A percentile compares a stretch with the other conserved stretches of the same genome.
Conservation (phyloP, 1,284 basidiomycete species). For the Trametes sp. region DNA sequence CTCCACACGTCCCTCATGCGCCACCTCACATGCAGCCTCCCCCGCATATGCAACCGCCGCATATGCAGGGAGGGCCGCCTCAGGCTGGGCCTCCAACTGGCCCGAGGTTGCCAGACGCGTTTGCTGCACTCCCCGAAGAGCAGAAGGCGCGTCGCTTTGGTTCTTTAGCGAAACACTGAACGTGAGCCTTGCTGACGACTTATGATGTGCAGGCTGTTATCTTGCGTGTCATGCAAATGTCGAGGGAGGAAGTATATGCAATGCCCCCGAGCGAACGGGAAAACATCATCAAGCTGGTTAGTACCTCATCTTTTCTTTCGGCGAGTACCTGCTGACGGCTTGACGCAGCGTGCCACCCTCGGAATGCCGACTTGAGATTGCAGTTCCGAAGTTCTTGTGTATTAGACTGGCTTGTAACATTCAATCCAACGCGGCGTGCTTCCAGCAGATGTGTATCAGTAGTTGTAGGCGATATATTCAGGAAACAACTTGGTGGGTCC, state of each 20-base stretch:
- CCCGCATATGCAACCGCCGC: conserved; percentile 28
- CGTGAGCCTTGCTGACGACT: neutral
- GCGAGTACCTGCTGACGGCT: conserved; percentile 13
- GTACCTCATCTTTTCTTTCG: conserved; percentile 33
- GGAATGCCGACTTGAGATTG: conserved; percentile 44
- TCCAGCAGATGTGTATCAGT: too few species aligned
- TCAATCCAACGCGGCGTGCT: too few species aligned
- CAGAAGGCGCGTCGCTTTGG: conserved; percentile 61
- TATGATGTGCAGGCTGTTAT: conserved; percentile 62
- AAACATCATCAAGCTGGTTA: conserved; percentile 72
- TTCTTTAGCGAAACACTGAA: neutral
- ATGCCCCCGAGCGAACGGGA: conserved; percentile 67
- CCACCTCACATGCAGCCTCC: conserved; percentile 27
- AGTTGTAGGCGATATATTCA: too few species aligned
- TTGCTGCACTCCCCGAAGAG: conserved; percentile 70
- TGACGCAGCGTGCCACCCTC: conserved; percentile 46
- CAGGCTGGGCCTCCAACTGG: conserved; percentile 21
- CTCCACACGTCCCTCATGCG: conserved; percentile 15
- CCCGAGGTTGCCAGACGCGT: conserved; percentile 52
- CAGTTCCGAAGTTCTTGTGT: neutral
- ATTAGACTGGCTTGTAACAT: too few species aligned
- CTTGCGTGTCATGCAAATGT: conserved; percentile 72
- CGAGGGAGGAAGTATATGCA: conserved; percentile 70
- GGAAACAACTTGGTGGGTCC: too few species aligned
- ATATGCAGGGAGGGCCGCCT: conserved; percentile 23